Conservation (phyloP, 129 eudicot genomes). For the Deinandra increscens region DNA sequence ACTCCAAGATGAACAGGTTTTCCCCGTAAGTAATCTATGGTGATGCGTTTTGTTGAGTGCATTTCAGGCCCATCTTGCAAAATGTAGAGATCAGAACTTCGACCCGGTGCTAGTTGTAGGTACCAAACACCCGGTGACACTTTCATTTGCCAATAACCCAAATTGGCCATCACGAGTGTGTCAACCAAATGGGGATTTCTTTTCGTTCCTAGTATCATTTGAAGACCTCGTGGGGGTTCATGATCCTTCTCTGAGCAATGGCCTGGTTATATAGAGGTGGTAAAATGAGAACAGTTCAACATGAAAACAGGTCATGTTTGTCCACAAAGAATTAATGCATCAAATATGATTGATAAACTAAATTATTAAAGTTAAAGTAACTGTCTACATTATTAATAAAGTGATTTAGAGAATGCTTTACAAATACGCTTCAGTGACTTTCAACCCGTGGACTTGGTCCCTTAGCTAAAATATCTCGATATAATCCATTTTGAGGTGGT, state of each 20-base stretch:
- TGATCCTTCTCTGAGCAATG: slow-evolving; percentile 96
- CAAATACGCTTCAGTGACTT: not conserved
- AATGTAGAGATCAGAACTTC: slow-evolving; percentile 91
- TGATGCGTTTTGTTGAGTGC: slow-evolving; percentile 60
- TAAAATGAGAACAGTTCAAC: not conserved
- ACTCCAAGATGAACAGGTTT: slow-evolving; percentile 89
- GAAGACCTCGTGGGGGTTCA: slow-evolving; percentile 94
- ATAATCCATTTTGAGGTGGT: not conserved
- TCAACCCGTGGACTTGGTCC: not conserved
- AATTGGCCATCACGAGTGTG: slow-evolving; percentile 97
- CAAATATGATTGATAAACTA: not conserved
- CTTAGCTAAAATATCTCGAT: not conserved
- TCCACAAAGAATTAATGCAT: not conserved
- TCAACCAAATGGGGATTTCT: slow-evolving; percentile 83
- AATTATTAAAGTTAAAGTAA: not conserved
- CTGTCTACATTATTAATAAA: not conserved
- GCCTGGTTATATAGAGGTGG: too few species aligned
- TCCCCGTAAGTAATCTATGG: slow-evolving; percentile 69
- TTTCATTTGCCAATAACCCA: slow-evolving; percentile 99
- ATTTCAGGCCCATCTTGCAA: slow-evolving; percentile 59
- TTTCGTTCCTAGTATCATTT: slow-evolving; percentile 89
- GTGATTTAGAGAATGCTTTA: not conserved
- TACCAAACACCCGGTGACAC: slow-evolving; percentile 95
- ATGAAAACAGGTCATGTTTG: not conserved
- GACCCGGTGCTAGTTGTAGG: slow-evolving; percentile 91